These are phyloP conservation scores for Nicotiana undulata DNA, from an alignment of 257 asterid species.

Conservation along the genomic window DNA sequence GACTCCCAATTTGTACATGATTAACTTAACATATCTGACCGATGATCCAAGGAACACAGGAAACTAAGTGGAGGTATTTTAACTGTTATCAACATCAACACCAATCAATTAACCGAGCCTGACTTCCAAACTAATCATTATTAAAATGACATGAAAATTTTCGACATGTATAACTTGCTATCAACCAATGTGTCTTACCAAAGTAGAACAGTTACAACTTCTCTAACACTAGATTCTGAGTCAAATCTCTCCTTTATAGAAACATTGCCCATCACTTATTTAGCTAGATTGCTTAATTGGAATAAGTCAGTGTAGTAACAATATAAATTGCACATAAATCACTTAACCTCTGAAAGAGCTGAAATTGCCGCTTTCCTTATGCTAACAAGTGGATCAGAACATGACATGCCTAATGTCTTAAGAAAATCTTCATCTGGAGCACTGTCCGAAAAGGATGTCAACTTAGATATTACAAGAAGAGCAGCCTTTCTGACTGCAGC, in stretches of 20 bases:
- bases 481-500: constrained; percentile 97
- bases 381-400: constrained; percentile 97
- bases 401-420: constrained; percentile 76
- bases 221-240: not conserved
- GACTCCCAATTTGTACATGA: not conserved
- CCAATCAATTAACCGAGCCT: not conserved
- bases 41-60: not conserved
- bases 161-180: not conserved
- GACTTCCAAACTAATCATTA: not conserved
- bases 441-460: constrained; percentile 49
- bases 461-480: constrained; percentile 69
- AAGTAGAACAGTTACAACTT: not conserved
- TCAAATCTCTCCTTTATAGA: not conserved
- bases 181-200: not conserved
- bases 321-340: constrained; percentile 7
- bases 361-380: constrained; percentile 80
- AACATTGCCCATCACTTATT: not conserved
- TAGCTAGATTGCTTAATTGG: not conserved
- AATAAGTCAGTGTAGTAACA: not conserved
- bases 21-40: not conserved
- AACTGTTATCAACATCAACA: not conserved
- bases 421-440: constrained; percentile 65
- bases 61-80: not conserved
- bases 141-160: not conserved
- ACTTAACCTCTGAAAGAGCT: constrained; percentile 87